Base-by-base conservation (phyloP, 176 grass and related monocot genomes). In the Triticum turgidum region DNA sequence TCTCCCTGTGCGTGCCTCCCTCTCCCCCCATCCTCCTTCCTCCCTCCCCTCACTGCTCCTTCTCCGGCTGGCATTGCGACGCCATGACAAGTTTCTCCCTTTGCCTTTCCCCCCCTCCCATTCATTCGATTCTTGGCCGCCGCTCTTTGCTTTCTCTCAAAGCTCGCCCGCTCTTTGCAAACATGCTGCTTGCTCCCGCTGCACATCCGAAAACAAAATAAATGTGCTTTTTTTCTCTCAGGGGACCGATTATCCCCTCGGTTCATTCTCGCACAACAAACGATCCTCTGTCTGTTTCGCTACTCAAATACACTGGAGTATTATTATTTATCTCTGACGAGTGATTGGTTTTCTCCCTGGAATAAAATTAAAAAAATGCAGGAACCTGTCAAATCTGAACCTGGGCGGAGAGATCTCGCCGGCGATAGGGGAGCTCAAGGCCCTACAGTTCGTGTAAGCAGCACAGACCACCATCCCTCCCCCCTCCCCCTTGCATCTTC, bases 401-500 rank as follows among this genome's bases (percentile, higher is more conserved):
- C 94, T 99, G 3, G 97, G 97, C 7, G 97, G 94, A 10, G 92
- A 99, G 92, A 94, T 97, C 92, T 99, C 97, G 83, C 90, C 97
- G 38, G 94, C 87, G 9, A 81, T 96, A 34, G 94, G 97, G 61
- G 85, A 91, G 80, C 78, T 99, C 76, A 94, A 91, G 90, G 90
- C 32, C 81, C 84, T 96, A 80, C 90, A 94, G 80, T 96, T 80
- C 72, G 82, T 93, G 97, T 99, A 68, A 66, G 81, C 83, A 7
- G 12, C 45, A 47, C 44, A 45, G 11, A 4, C 1, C 47, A 54
- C 51, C 49, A 52, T 17, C 49, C 1, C 49, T 17, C 49, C 49
- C 2, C 45, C 39, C 44, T 1, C 29, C 66, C 61, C 41, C 74
- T 15, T 51, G 86, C 79, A 77, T 81, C 84, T 5, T 32, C 86